Base-by-base conservation (phyloP, 1,284 basidiomycete genomes). In the Malassezia psittaci region DNA sequence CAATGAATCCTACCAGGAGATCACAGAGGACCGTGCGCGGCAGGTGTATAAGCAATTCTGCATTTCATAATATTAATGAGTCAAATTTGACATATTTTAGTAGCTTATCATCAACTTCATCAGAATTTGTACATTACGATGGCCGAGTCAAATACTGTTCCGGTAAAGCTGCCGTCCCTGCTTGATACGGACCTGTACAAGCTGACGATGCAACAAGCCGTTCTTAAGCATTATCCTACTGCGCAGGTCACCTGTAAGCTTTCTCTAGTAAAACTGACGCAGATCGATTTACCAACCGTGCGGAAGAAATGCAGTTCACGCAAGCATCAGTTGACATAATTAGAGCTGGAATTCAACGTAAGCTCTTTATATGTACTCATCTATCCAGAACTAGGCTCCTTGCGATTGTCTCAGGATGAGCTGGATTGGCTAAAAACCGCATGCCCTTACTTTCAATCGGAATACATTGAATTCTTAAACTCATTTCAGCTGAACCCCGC, bases 141-240 rank as follows among this genome's bases (percentile, higher is more conserved):
- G 19, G 16, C 7, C 13, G 15, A 15, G 9, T 19, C 43, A 1
- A 18, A 41, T n/a, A 21, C 38, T 38, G 1, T 32, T 2, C 34
- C 24, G 12, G 51, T 57, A 24, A 33, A 18, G 15, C 46, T 68
- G 21, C 51, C 62, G 15, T 90, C 88, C 32, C 79, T 96, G 52
- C 81, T 98, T 52, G 93, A 96, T 76, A 94, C 90, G 0, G 93
- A 98, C 75, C 78, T 96, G 39, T 96, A 98, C 83, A 98, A 94
- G 88, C 79, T 96, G 49, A 90, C 91, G 0, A 98, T 96, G 93
- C 93, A 96, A 77, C 88, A 94, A 76, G 90, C 90, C 0, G 84
- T 96, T 11, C 72, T 86, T 53, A 80, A 82, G n/a, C 83, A 86
- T 66, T 94, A 90, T 67, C 85, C 86, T 2, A 76, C 82, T 51